Conservation (phyloP, 148 eudicot genomes). For the Cornus controversa region DNA sequence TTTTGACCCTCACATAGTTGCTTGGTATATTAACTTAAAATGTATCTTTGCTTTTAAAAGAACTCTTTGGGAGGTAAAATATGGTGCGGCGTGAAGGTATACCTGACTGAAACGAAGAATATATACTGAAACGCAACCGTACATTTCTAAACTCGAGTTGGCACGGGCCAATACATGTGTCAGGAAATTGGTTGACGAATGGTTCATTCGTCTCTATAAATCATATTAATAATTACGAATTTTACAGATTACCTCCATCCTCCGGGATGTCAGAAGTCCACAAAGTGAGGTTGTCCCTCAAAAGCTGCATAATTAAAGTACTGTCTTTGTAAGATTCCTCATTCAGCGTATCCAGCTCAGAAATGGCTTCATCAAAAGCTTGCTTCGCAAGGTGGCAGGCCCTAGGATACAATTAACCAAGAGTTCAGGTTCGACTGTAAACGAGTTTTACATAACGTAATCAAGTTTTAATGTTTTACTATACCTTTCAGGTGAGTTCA, state of each 20-base stretch:
- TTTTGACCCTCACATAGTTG: too few species aligned
- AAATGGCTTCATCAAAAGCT: constrained; percentile 41
- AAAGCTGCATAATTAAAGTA: constrained; percentile 38
- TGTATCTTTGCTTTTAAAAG: too few species aligned
- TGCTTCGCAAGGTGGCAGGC: constrained; percentile 44
- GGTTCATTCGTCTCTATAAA: neutral
- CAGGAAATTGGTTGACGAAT: too few species aligned
- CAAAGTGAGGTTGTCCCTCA: constrained; percentile 42
- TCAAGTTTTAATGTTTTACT: neutral
- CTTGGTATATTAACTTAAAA: too few species aligned
- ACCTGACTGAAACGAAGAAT: too few species aligned
- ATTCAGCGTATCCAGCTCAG: constrained; percentile 36
- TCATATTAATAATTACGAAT: neutral
- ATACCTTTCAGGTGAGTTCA: constrained; percentile 45
- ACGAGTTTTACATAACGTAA: neutral
- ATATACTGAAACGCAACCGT: too few species aligned
- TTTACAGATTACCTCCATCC: constrained; percentile 33
- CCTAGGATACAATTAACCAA: constrained; percentile 13
- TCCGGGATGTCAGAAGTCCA: constrained; percentile 47
- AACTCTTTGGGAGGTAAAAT: too few species aligned
- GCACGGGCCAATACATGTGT: too few species aligned
- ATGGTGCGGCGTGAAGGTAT: too few species aligned
- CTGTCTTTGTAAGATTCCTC: constrained; percentile 44
- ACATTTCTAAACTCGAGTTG: too few species aligned
- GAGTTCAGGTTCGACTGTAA: neutral